Evolutionary conservation across 2,329 filamentous ascomycete species (phyloP).

Genomic region (Huntiella abstrusa): DNA sequence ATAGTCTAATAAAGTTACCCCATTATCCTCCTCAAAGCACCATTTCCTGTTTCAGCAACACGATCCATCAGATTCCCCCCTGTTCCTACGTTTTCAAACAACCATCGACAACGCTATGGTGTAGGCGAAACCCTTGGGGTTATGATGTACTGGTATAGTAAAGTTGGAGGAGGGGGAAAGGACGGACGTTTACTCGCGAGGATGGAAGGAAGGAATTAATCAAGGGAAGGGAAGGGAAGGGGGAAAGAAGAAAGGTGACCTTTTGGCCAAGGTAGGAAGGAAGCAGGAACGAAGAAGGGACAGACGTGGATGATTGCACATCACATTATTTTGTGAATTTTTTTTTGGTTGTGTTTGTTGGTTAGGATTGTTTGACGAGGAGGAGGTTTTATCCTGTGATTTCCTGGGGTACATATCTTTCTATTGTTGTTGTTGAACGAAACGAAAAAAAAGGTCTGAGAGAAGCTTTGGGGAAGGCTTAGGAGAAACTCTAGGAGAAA

Average conservation of each 20-base stretch:
- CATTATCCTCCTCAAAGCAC: too few relatives aligned
- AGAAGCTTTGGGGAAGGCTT: not conserved
- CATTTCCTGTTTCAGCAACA: too few relatives aligned
- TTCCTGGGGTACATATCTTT: not conserved
- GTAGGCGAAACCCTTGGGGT: too few relatives aligned
- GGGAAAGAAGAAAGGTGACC: not conserved
- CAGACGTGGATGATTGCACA: not conserved
- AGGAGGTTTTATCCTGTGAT: not conserved
- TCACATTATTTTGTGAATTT: not conserved
- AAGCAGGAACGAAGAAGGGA: not conserved
- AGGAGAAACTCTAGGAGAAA: not conserved
- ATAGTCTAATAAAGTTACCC: too few relatives aligned
- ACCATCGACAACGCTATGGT: too few relatives aligned
- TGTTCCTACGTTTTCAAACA: too few relatives aligned
- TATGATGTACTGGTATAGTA: too few relatives aligned
- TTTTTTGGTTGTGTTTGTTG: not conserved
- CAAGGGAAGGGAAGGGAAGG: too few relatives aligned
- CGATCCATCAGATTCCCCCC: too few relatives aligned
- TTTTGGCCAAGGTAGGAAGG: not conserved
- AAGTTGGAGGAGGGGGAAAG: too few relatives aligned
- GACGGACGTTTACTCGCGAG: too few relatives aligned
- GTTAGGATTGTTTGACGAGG: not conserved
- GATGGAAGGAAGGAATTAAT: too few relatives aligned
- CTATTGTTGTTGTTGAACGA: not conserved
- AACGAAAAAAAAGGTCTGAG: not conserved